These are phyloP conservation scores for Chytridiales sp. DNA, from an alignment of 371 early-diverging fungal species.

Conservation along the genomic window DNA sequence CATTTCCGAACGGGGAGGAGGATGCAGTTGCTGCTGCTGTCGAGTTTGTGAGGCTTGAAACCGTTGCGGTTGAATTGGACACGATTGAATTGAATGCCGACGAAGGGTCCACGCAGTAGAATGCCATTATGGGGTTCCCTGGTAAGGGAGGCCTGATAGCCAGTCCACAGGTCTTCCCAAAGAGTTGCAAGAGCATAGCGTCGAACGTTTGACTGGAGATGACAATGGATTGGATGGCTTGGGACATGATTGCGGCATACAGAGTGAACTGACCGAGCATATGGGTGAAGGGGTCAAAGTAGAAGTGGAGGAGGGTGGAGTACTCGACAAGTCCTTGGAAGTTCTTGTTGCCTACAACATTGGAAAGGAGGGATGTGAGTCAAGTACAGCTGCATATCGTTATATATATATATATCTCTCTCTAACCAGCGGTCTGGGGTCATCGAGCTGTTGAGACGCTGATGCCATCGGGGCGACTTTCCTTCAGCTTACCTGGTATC, in stretches of 20 bases:
- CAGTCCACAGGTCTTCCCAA: slow-evolving; percentile 46
- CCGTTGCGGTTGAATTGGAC: too few relatives aligned
- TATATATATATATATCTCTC: too few relatives aligned
- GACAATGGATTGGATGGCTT: slow-evolving; percentile 47
- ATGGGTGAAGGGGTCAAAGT: slow-evolving; percentile 41
- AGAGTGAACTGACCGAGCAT: slow-evolving; percentile 45
- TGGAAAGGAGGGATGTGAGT: neutral
- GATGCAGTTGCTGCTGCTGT: slow-evolving; percentile 10
- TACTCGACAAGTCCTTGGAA: slow-evolving; percentile 50
- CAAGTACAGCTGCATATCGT: too few relatives aligned
- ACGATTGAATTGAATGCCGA: too few relatives aligned
- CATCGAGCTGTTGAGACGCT: neutral
- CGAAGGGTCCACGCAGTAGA: too few relatives aligned
- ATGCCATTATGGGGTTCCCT: too few relatives aligned
- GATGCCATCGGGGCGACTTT: neutral
- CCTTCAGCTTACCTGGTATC: slow-evolving; percentile 64
- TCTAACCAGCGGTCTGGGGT: too few relatives aligned
- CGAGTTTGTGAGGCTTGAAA: too few relatives aligned
- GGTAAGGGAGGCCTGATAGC: too few relatives aligned
- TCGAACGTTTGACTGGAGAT: slow-evolving; percentile 41
- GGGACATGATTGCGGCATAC: slow-evolving; percentile 46
- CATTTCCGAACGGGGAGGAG: slow-evolving; percentile 41
- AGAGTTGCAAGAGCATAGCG: slow-evolving; percentile 43
- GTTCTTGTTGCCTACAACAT: slow-evolving; percentile 57
- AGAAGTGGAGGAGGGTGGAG: slow-evolving; percentile 50